Base-by-base conservation (phyloP, 1,284 basidiomycete genomes). In the Sutorius eximius region DNA sequence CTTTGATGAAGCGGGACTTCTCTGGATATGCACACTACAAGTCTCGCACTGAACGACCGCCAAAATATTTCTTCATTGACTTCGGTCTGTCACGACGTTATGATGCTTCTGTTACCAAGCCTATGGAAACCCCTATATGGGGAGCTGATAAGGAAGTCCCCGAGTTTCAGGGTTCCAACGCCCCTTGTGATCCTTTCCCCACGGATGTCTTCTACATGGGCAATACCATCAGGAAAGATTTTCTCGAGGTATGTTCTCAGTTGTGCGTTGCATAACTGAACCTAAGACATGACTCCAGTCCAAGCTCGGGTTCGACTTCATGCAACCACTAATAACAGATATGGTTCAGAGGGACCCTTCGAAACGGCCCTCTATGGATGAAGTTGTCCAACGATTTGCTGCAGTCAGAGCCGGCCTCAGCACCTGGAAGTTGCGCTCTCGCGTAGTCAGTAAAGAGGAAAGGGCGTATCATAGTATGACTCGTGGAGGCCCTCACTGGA, bases 171-270 rank as follows among this genome's bases (percentile, higher is more conserved):
- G 42, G 60, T 6, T 59, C 58, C 7, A 30, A 58, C 12, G 45
- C 50, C 2, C 58, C 59, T 11, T 24, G 59, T 6, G 29, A 60
- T 27, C 58, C 59, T 0, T 59, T 60, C 11, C 24, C 48, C 3
- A 58, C 51, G 30, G 46, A 58, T 15, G 45, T 60, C 18, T 61
- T 53, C 45, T 58, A 57, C 71, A 71, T 51, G 56, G 67, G 15
- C 64, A 70, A 61, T 11, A 18, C 34, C 8, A 59, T 54, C 3
- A 47, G 16, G 48, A 41, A 45, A 18, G 51, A 57, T 11, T 62
- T 60, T 16, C 9, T 69, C 2, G 55, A 70, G 33, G 72, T 73
- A 38, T 9, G 58, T 32, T 9, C 13, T 0, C 8, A 6, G 12
- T 24, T 24, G 22, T 24, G 22, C 5, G 22, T 24, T 24, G 22